Evolutionary conservation across 1,139 yeast genomes (phyloP).

Genomic region (Pichia norvegensis): DNA sequence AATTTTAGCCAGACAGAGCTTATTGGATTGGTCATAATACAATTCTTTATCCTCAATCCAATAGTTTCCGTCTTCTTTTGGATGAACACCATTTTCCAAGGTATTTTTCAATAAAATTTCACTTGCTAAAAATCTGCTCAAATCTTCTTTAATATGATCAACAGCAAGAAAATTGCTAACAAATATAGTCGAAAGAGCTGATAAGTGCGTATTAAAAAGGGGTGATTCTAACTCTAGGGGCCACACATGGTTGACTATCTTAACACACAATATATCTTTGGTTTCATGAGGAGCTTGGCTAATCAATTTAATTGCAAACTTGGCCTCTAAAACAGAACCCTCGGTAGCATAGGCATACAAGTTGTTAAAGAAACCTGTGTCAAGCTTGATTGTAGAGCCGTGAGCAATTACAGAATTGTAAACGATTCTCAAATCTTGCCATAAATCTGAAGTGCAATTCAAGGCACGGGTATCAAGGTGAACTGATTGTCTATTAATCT

Average conservation of each 20-base stretch:
- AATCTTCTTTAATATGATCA: constrained; percentile 40
- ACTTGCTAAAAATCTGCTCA: constrained; percentile 55
- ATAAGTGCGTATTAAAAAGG: constrained; percentile 46
- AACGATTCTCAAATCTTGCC: constrained; percentile 46
- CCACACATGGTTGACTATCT: constrained; percentile 37
- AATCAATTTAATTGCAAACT: constrained; percentile 56
- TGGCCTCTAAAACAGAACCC: constrained; percentile 59
- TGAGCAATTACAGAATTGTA: constrained; percentile 47
- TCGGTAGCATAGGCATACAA: constrained; percentile 33
- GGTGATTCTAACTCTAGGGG: constrained; percentile 41
- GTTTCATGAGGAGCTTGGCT: constrained; percentile 19
- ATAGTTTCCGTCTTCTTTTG: neutral
- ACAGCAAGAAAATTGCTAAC: constrained; percentile 43
- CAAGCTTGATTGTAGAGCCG: constrained; percentile 29
- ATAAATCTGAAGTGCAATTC: constrained; percentile 20
- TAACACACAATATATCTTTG: constrained; percentile 21
- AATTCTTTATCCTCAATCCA: constrained; percentile 49
- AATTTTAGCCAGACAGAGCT: constrained; percentile 39
- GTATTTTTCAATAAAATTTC: constrained; percentile 49
- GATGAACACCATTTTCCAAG: constrained; percentile 13
- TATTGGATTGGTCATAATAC: constrained; percentile 26
- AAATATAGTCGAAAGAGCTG: constrained; percentile 57
- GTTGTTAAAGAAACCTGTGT: constrained; percentile 16
- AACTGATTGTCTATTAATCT: constrained; percentile 16
- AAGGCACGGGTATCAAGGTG: neutral